Evolutionary conservation across 805 yeast species (phyloP), one percentile per base, ranked within the genome.

Genomic region (Candida methanosorbosa): DNA sequence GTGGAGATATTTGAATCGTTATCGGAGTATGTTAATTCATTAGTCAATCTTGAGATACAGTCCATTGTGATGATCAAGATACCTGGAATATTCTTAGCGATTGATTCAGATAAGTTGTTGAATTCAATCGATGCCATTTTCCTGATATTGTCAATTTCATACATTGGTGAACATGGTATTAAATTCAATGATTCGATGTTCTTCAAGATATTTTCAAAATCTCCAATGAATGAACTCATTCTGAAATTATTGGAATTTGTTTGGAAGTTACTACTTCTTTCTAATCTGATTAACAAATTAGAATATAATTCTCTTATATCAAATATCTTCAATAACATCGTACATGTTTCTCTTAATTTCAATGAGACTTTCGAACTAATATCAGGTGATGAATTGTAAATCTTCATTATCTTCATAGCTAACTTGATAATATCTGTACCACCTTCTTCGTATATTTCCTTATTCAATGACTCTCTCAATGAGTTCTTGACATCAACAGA

Each of bases 21-120:
- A 34, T 60, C 53, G 43, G 61, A 63, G 29, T 64, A 58, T 45
- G 63, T 56, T 27, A 67, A 61, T 29, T 60, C 65, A 42, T 64
- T 62, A 36, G 72, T 67, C 38, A 79, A 54, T 5, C 82, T 72
- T 17, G 14, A 15, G 35, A 85, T 67, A 50, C 84, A 74, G 21
- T 78, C 74, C 95, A 90, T 82, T 4, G 83, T 74, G 61, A 87
- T 80, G 16, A 88, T 69, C 42, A 92, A 67, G 40, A 90, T 56
- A 34, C 76, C 75, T 4, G 97, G 95, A 34, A 92, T 69, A 44
- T 81, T 84, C 54, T 82, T 78, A 26, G 86, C 69, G 27, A 92
- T 63, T 40, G 78, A 68, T 43, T 81, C 90, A 54, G 85, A 80
- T 41, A 78, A 59, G 23, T 66, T 62, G 23, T 71, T 61, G 43